These are phyloP conservation scores for Phytopythium kandeliae DNA, from an alignment of 352 stramenopile genomes.

Conservation along the genomic window DNA sequence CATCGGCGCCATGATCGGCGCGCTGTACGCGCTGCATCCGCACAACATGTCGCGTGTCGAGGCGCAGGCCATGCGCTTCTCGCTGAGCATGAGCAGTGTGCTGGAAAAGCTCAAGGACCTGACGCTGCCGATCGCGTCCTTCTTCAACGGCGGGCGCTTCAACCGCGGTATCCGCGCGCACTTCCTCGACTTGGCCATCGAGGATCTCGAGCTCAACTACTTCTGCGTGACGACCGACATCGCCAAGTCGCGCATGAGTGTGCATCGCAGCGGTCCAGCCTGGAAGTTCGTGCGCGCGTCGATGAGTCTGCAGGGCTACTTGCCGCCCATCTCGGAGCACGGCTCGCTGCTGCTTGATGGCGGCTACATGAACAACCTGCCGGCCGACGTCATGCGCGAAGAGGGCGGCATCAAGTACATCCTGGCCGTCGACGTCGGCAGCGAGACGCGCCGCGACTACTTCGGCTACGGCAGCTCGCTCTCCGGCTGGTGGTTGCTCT, in stretches of 20 bases:
- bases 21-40: conserved; percentile 71
- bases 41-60: conserved; percentile 60
- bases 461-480: conserved; percentile 78
- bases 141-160: conserved; percentile 85
- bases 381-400: conserved; percentile 89
- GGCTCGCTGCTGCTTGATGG: conserved; percentile 87
- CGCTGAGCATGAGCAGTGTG: conserved; percentile 57
- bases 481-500: conserved; percentile 89
- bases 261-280: conserved; percentile 78
- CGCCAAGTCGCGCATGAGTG: conserved; percentile 80
- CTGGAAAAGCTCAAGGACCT: conserved; percentile 76
- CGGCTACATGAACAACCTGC: conserved; percentile 93
- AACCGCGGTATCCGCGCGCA: conserved; percentile 67
- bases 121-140: conserved; percentile 86
- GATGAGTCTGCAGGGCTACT: conserved; percentile 90
- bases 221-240: conserved; percentile 93
- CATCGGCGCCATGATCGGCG: conserved; percentile 84
- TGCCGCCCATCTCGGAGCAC: conserved; percentile 87
- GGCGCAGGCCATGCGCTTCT: conserved; percentile 49
- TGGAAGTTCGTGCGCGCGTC: conserved; percentile 91
- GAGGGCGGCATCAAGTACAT: conserved; percentile 87
- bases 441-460: conserved; percentile 66
- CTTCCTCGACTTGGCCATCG: conserved; percentile 76
- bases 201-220: conserved; percentile 91
- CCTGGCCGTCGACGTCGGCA: conserved; percentile 87